Base-by-base conservation (phyloP, 441 rosid genomes). In the Croton setiger region DNA sequence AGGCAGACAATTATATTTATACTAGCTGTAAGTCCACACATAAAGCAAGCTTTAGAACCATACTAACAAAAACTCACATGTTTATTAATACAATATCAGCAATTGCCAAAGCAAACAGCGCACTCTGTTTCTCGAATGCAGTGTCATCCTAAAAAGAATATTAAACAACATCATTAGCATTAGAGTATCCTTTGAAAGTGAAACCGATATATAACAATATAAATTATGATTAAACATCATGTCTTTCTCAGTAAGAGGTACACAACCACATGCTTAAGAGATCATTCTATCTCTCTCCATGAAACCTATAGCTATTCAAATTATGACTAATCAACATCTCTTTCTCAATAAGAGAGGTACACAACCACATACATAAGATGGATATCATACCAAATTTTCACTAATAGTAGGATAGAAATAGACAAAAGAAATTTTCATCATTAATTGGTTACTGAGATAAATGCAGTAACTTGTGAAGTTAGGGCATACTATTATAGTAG, bases 81-180 rank as follows among this genome's bases (percentile, higher is more conserved):
- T 95, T 95, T 68, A 95, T 88, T 10, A 95, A 79, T 48, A 95
- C 94, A 73, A 92, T 85, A 78, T 95, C 99, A 0, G 98, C 95
- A 76, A 90, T 76, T 21, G 96, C 97, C 67, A 92, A 76, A 61
- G 98, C 96, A 56, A 92, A 87, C 54, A 94, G 82, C 31, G 98
- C 88, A 78, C 96, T 92, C 77, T 92, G 99, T 78, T 92, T 95
- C 85, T 95, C 98, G 60, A 95, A 92, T 68, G 96, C 77, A 64
- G 97, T 95, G 77, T 95, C 98, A 72, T 95, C 97, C 97, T 94
- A 87, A 73, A 84, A 82, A 69, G 39, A 57, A 56, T 7, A 55
- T 63, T 2, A 55, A 37, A 17, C 4, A 0, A 56, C 14, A 52
- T 54, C 17, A 56, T 66, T 18, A 39, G 18, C 43, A 51, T 63